Base-by-base conservation (phyloP, 1,139 yeast genomes). In the Taphrina pruni region DNA sequence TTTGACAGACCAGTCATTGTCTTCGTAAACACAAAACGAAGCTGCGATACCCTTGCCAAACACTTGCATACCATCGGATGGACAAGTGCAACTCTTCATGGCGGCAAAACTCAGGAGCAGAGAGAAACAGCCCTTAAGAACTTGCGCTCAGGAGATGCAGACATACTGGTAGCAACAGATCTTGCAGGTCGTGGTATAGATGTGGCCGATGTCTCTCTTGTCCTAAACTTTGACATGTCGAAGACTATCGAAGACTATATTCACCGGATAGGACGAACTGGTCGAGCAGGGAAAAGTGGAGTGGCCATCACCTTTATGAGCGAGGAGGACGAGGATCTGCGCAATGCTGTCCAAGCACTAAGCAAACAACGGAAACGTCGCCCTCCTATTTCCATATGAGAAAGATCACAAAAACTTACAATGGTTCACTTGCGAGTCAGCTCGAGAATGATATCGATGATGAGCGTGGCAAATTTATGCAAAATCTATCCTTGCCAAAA, bases 111-210 rank as follows among this genome's bases (percentile, higher is more conserved):
- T 0, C 99, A 94, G 78, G 90, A 86, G n/a, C 87, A 88, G 74
- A 85, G 99, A 78, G 98, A 94, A 76, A 78, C 79, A n/a, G 88
- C 97, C 0, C 82, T 94, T 58, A 81, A 81, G 21, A 85, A 86
- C 52, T 85, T 94, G 76, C 84, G 87, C 69, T 76, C 81, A 12
- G 90, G 91, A 39, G 80, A 81, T 39, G 85, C 86, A 0, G 87
- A 86, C 68, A 81, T 90, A 11, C 80, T 94, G 64, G 88, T 94
- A 43, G 97, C 97, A 11, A 94, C 99, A 0, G 97, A 94, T 76
- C 93, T 94, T 66, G 98, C 98, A 1, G 97, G 97, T 5, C 86
- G 99, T 81, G 99, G 99, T 78, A 87, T 94, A 71, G 98, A 94
- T 79, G 87, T 94, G 20, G 89, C 94, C 0, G 85, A 90, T 74